Conservation (phyloP, 176 grass and related monocot species). For the Zoysia japonica region DNA sequence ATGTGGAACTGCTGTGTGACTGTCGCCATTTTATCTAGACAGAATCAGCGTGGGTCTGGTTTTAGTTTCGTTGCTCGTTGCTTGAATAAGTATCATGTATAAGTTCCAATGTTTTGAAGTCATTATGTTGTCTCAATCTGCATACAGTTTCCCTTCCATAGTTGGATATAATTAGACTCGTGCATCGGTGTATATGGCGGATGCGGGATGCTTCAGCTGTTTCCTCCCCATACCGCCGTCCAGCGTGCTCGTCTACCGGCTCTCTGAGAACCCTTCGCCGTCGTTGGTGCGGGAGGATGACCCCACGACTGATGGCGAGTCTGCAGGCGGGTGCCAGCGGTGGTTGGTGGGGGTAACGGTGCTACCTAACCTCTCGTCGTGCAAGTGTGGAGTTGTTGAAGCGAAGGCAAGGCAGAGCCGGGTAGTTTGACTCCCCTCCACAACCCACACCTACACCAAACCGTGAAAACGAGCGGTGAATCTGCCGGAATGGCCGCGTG, state of each 20-base stretch:
- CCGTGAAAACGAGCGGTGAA: neutral
- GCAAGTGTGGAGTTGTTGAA: neutral
- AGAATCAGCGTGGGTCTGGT: neutral
- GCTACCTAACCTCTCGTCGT: conserved; percentile 9
- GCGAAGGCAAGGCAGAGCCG: neutral
- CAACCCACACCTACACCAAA: neutral
- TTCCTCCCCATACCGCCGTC: neutral
- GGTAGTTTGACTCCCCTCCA: conserved; percentile 32
- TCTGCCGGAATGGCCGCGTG: conserved; percentile 45
- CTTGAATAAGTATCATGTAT: neutral
- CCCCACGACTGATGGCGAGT: neutral
- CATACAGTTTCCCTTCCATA: neutral
- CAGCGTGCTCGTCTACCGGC: neutral
- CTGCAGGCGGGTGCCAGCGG: conserved; percentile 4
- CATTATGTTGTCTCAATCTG: neutral
- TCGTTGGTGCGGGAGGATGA: neutral
- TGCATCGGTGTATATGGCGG: neutral
- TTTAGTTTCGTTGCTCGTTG: neutral
- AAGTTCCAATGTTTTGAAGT: neutral
- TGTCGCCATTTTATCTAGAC: no score
- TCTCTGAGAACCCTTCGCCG: neutral
- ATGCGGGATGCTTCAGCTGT: neutral
- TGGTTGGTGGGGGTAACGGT: conserved; percentile 17
- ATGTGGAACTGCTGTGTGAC: no score
- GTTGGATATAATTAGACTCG: neutral